phyloP scores from a whole-genome alignment of 2,329 filamentous ascomycete species.

The Ophiostoma ips region DNA sequence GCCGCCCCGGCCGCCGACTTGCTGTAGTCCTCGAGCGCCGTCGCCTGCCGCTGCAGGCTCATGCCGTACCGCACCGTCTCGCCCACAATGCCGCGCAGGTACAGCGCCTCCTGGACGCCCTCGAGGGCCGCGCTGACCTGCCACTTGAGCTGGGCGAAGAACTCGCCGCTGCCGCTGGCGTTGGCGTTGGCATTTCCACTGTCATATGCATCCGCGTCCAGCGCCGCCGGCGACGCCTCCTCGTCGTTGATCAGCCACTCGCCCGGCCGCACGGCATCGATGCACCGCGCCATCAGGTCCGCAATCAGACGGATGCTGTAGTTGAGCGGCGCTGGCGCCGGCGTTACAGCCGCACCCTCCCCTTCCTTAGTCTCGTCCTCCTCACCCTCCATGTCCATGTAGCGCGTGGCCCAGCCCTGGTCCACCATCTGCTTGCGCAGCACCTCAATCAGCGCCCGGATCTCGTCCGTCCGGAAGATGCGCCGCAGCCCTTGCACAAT shows the following conservation, averaged over 20 bases:
- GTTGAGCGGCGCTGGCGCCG: slow-evolving; percentile 41
- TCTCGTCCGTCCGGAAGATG: slow-evolving; percentile 51
- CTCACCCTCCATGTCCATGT: slow-evolving; percentile 44
- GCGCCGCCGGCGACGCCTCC: slow-evolving; percentile 17
- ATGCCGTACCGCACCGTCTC: slow-evolving; percentile 50
- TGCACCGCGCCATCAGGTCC: slow-evolving; percentile 55
- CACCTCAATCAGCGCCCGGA: slow-evolving; percentile 57
- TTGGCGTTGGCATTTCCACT: slow-evolving; percentile 17
- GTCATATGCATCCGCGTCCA: slow-evolving; percentile 20
- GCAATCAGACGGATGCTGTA: slow-evolving; percentile 58
- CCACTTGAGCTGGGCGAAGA: slow-evolving; percentile 49
- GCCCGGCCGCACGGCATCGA: slow-evolving; percentile 61
- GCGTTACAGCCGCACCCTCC: slow-evolving; percentile 17
- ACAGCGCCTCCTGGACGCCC: slow-evolving; percentile 54
- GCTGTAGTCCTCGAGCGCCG: slow-evolving; percentile 55
- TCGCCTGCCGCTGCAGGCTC: slow-evolving; percentile 20
- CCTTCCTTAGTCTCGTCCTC: slow-evolving; percentile 11
- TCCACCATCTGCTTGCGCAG: slow-evolving; percentile 59
- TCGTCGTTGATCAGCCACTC: slow-evolving; percentile 58
- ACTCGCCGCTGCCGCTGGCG: slow-evolving; percentile 30
- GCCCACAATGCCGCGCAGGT: slow-evolving; percentile 47
- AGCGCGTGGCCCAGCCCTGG: slow-evolving; percentile 62
- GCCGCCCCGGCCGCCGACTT: slow-evolving; percentile 19
- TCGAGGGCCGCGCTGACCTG: slow-evolving; percentile 60
- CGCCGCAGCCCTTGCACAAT: slow-evolving; percentile 51